A percentile compares a stretch with the other conserved stretches of the same genome.
Conservation (phyloP, 148 eudicot species). For the Rheum nobile region DNA sequence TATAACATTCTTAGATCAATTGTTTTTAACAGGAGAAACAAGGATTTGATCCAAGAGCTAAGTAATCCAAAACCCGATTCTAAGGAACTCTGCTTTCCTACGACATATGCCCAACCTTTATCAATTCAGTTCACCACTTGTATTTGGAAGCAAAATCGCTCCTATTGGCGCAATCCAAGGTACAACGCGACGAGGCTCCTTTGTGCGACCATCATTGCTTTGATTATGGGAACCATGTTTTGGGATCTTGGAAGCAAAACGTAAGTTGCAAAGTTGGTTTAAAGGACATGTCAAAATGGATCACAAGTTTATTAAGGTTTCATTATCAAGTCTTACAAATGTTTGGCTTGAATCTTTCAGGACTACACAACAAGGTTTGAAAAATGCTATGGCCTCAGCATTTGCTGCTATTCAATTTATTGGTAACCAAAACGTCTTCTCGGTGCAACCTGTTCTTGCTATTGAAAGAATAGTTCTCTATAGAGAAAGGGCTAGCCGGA, state of each 20-base stretch:
- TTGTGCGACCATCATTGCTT: neutral
- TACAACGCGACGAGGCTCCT: neutral
- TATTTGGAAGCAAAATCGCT: conserved; percentile 4
- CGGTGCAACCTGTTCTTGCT: neutral
- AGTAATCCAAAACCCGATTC: neutral
- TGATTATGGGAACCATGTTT: neutral
- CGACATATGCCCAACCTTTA: neutral
- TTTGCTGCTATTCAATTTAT: neutral
- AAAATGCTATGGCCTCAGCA: neutral
- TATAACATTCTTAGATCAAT: no score
- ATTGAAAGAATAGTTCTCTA: neutral
- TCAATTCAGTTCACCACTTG: neutral
- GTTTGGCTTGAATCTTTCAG: neutral
- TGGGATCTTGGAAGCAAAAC: conserved; percentile 4
- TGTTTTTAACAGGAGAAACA: conserved; percentile 6
- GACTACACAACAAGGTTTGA: neutral
- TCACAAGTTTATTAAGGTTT: no score
- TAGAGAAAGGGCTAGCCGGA: conserved; percentile 1
- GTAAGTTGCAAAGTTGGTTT: no score
- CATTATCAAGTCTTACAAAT: no score
- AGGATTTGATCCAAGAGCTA: conserved; percentile 5
- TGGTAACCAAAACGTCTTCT: neutral
- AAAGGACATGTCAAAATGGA: no score
- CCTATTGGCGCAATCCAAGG: conserved; percentile 3
- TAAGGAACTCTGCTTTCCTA: neutral